Conservation (phyloP, 192 early-diverging fungal species). For the Oehlia diaphana region DNA sequence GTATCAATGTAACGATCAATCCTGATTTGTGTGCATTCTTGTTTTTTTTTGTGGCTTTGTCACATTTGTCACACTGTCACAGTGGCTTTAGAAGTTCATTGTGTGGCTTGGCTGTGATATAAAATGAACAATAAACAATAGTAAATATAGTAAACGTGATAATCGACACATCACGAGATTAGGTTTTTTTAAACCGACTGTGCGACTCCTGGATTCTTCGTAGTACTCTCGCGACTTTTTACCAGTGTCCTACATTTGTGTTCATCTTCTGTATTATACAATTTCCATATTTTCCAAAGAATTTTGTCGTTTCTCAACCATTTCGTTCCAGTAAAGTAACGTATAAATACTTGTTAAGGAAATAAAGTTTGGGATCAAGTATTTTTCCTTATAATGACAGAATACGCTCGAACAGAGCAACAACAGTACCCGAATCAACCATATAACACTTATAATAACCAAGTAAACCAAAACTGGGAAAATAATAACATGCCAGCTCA, state of each 20-base stretch:
- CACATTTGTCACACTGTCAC: not conserved
- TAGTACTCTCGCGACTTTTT: slow-evolving; percentile 6
- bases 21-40: not conserved
- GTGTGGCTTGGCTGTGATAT: not conserved
- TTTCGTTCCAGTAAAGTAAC: not conserved
- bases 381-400: slow-evolving; percentile 1
- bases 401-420: not conserved
- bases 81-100: not conserved
- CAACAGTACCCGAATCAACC: not conserved
- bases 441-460: not conserved
- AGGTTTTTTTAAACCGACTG: not conserved
- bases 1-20: not conserved
- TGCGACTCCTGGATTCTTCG: not conserved
- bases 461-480: slow-evolving; percentile 2
- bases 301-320: not conserved
- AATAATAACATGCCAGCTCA: slow-evolving; percentile 5
- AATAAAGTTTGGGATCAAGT: not conserved
- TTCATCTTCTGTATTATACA: slow-evolving; percentile 3
- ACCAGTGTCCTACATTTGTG: slow-evolving; percentile 1
- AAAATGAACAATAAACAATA: not conserved
- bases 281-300: not conserved
- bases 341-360: not conserved
- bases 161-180: not conserved
- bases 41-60: not conserved
- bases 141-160: not conserved